phyloP scores from a whole-genome alignment of 2,329 filamentous ascomycete genomes.

The Alternaria sp. region DNA sequence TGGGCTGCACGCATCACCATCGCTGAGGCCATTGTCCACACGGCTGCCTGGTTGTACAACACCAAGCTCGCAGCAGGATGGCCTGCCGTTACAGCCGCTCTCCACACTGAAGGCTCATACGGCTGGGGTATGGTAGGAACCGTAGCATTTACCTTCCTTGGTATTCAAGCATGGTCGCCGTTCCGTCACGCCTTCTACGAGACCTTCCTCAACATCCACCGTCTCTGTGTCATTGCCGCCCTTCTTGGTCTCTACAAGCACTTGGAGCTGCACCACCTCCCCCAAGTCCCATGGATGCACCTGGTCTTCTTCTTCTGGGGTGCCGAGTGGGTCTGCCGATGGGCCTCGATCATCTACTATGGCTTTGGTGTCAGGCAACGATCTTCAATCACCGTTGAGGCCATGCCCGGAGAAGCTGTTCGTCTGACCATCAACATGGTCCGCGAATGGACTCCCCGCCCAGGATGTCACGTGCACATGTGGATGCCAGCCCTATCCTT shows the following conservation, averaged over 20 bases:
- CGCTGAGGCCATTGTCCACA: conserved; percentile 74
- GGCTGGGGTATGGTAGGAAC: conserved; percentile 68
- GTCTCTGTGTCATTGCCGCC: conserved; percentile 73
- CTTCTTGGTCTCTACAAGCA: conserved; percentile 83
- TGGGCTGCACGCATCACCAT: conserved; percentile 83
- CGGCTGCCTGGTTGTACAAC: conserved; percentile 76
- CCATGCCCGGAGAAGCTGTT: conserved; percentile 67
- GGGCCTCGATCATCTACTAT: conserved; percentile 61
- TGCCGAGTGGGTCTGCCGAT: conserved; percentile 65
- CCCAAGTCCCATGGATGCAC: conserved; percentile 78
- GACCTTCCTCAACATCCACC: conserved; percentile 89
- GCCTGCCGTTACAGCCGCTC: conserved; percentile 63
- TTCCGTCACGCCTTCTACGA: conserved; percentile 96
- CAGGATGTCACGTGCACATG: conserved; percentile 68
- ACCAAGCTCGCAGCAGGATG: conserved; percentile 68
- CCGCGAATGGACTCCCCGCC: conserved; percentile 61
- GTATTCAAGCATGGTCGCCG: conserved; percentile 77
- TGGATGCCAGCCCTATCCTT: conserved; percentile 62
- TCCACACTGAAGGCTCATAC: conserved; percentile 71
- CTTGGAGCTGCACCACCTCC: conserved; percentile 70
- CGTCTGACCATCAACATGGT: conserved; percentile 68
- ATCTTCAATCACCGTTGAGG: conserved; percentile 65
- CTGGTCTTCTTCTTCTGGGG: conserved; percentile 81
- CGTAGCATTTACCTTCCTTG: conserved; percentile 69
- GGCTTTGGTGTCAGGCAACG: conserved; percentile 61